phyloP scores from a whole-genome alignment of 352 stramenopile genomes.

The Stephanocyclus meneghinianus region DNA sequence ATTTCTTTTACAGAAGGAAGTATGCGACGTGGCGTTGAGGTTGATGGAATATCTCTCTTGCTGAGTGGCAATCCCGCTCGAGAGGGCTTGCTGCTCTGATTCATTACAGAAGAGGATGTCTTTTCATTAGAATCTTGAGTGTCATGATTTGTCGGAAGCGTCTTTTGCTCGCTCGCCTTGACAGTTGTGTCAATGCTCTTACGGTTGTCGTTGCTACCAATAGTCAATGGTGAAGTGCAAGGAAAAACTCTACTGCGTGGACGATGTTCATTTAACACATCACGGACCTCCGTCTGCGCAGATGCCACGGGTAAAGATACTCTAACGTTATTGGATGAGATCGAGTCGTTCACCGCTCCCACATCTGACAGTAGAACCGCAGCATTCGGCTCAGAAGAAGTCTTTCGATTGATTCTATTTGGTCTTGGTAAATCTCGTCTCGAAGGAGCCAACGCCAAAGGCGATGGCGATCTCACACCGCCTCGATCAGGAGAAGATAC shows the following conservation, averaged over 20 bases:
- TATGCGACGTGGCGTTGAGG: neutral
- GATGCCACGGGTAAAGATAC: neutral
- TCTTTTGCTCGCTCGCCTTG: neutral
- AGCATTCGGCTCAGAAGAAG: slow-evolving; percentile 12
- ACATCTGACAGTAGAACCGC: neutral
- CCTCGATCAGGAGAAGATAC: neutral
- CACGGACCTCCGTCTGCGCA: neutral
- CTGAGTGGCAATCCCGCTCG: slow-evolving; percentile 6
- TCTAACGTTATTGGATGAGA: neutral
- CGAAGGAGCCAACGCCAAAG: slow-evolving; percentile 37
- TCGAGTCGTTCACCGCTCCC: neutral
- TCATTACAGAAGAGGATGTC: too few species aligned
- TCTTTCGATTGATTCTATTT: slow-evolving; percentile 9
- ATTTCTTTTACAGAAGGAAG: slow-evolving; percentile 15
- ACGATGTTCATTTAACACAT: neutral
- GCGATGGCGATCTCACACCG: neutral
- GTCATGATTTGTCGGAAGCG: neutral
- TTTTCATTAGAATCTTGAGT: neutral
- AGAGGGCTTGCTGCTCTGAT: neutral
- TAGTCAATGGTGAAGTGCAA: slow-evolving; percentile 14
- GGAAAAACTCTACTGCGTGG: slow-evolving; percentile 24
- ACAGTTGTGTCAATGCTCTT: neutral
- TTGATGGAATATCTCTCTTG: slow-evolving; percentile 1
- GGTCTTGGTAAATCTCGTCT: slow-evolving; percentile 22
- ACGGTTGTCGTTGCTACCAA: slow-evolving; percentile 9